Conservation (phyloP, 768 basidiomycete species). For the Hydnomerulius pinastri region DNA sequence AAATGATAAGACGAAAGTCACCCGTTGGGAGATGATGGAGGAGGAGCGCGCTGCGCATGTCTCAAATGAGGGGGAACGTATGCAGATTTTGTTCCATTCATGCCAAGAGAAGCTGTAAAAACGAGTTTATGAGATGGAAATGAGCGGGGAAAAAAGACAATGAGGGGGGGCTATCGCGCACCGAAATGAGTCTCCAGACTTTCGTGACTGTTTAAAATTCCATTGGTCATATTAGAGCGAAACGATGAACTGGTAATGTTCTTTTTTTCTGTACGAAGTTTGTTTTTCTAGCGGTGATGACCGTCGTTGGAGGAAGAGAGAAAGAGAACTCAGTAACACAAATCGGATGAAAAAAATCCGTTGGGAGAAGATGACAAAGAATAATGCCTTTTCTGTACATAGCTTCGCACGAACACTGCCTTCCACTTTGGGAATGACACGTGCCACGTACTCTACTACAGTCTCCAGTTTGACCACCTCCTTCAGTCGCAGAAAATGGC, state of each 20-base stretch:
- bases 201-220: conserved; percentile 77
- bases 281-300: conserved; percentile 30
- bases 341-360: conserved; percentile 26
- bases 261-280: conserved; percentile 25
- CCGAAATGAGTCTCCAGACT: conserved; percentile 78
- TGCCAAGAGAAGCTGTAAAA: conserved; percentile 67
- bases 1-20: conserved; percentile 34
- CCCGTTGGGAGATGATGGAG: conserved; percentile 51
- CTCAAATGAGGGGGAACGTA: conserved; percentile 92
- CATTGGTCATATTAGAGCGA: conserved; percentile 82
- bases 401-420: conserved; percentile 13
- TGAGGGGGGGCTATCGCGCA: conserved; percentile 41
- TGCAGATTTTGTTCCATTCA: conserved; percentile 68
- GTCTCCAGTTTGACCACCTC: not conserved
- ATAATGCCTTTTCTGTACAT: not conserved
- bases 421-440: not conserved
- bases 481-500: conserved; percentile 45
- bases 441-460: not conserved
- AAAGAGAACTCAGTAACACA: conserved; percentile 21
- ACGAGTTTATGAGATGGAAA: conserved; percentile 2
- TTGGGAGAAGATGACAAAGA: conserved; percentile 31
- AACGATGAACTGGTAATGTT: conserved; percentile 32
- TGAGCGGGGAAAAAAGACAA: not conserved
- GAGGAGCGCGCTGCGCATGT: conserved; percentile 81
- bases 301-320: conserved; percentile 31